Evolutionary conservation across 345 rosid genomes (phyloP).

Genomic region (Citrus maxima): DNA sequence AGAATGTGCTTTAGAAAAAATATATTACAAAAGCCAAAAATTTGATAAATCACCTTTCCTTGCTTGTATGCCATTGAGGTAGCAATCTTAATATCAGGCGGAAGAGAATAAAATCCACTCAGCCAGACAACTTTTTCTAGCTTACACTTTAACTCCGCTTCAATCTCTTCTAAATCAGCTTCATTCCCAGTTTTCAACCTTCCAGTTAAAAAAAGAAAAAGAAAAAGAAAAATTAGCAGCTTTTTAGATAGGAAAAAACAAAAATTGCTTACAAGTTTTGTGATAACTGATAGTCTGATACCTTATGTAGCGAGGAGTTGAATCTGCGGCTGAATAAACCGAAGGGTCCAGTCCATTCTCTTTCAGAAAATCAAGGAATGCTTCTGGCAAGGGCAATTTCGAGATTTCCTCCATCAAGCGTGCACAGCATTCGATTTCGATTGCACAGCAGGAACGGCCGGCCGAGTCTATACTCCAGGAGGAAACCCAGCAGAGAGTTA

Average conservation of each 20-base stretch:
- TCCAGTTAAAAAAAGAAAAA: background rate
- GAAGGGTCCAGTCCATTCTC: constrained; percentile 71
- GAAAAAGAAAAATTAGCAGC: background rate
- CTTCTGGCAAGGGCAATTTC: constrained; percentile 51
- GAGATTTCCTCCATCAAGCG: constrained; percentile 43
- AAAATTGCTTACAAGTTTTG: background rate
- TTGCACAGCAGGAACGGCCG: too few relatives aligned
- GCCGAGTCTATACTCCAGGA: too few relatives aligned
- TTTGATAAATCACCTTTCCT: constrained; percentile 53
- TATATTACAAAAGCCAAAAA: background rate
- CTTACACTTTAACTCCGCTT: constrained; percentile 63
- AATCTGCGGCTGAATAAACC: constrained; percentile 47
- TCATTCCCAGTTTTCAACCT: constrained; percentile 84
- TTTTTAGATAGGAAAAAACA: background rate
- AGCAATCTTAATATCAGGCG: constrained; percentile 69
- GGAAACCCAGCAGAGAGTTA: too few relatives aligned
- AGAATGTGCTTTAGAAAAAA: background rate
- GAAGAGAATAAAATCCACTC: constrained; percentile 72
- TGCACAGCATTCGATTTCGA: too few relatives aligned
- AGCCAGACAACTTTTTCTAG: constrained; percentile 69
- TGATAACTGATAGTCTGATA: constrained; percentile 45
- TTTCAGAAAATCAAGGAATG: constrained; percentile 58
- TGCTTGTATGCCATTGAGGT: constrained; percentile 61
- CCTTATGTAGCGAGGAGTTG: constrained; percentile 88
- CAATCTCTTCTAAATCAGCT: constrained; percentile 45